A percentile compares a stretch with the other conserved stretches of the same genome.
These are phyloP conservation scores for Exophiala bonariae DNA, from an alignment of 2,329 filamentous ascomycete genomes.

Conservation along the genomic window DNA sequence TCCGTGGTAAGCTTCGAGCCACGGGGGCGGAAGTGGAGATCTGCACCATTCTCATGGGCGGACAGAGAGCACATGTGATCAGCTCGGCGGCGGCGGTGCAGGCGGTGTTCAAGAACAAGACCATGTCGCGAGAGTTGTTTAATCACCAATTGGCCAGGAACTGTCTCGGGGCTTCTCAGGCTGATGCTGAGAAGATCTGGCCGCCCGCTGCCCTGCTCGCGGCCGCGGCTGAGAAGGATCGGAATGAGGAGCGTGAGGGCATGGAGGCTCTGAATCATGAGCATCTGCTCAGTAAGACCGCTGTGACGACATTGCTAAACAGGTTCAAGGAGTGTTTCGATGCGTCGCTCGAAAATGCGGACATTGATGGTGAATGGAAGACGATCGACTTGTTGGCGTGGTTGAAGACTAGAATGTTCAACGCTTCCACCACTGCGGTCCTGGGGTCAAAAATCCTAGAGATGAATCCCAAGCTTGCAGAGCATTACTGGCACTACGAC, in stretches of 20 bases:
- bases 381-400: slow-evolving; percentile 7
- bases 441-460: slow-evolving; percentile 45
- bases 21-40: slow-evolving; percentile 6
- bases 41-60: slow-evolving; percentile 16
- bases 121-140: slow-evolving; percentile 12
- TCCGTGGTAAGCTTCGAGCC: slow-evolving; percentile 8
- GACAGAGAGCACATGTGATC: slow-evolving; percentile 12
- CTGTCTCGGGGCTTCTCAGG: slow-evolving; percentile 10
- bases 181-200: slow-evolving; percentile 11
- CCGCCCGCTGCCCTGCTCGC: neutral
- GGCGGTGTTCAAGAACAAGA: slow-evolving; percentile 14
- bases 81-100: slow-evolving; percentile 14
- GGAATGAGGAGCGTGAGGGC: too few species aligned
- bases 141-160: slow-evolving; percentile 9
- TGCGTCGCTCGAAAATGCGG: neutral
- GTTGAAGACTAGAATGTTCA: slow-evolving; percentile 5
- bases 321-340: slow-evolving; percentile 16
- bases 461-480: slow-evolving; percentile 42
- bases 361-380: slow-evolving; percentile 9
- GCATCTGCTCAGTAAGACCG: slow-evolving; percentile 14
- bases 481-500: slow-evolving; percentile 39
- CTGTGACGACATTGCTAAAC: slow-evolving; percentile 15
- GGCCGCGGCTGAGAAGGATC: neutral
- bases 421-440: slow-evolving; percentile 29
- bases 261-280: slow-evolving; percentile 13